Evolutionary conservation across 805 yeast species (phyloP).

Genomic region (Wickerhamia fluorescens): DNA sequence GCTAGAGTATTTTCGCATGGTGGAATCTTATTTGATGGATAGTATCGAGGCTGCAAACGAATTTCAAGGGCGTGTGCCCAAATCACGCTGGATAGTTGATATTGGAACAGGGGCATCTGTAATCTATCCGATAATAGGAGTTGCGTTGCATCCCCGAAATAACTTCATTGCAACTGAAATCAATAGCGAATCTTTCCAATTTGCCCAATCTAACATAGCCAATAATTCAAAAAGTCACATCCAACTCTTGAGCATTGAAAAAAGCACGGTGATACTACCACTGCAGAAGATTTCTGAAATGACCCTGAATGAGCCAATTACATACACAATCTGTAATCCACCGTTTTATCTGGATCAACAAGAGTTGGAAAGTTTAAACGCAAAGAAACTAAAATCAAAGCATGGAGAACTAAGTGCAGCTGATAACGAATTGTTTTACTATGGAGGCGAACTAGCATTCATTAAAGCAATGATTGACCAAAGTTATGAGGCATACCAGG

Average conservation of each 20-base stretch:
- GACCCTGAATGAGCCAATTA: constrained; percentile 1
- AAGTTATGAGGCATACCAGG: constrained; percentile 1
- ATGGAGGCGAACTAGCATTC: constrained; percentile 14
- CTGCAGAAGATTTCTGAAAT: not conserved
- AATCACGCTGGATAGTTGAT: constrained; percentile 8
- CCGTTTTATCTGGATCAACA: constrained; percentile 11
- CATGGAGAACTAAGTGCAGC: constrained; percentile 6
- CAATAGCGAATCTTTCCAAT: constrained; percentile 6
- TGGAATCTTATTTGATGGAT: constrained; percentile 7
- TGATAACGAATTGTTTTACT: constrained; percentile 7
- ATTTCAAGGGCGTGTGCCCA: no score
- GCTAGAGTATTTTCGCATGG: constrained; percentile 10
- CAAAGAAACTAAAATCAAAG: constrained; percentile 3
- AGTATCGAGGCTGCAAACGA: not conserved
- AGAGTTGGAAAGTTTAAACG: constrained; percentile 5
- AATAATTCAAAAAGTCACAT: no score
- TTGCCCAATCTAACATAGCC: no score
- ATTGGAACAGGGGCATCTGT: constrained; percentile 17
- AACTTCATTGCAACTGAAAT: constrained; percentile 13
- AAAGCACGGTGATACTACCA: no score
- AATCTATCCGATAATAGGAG: constrained; percentile 11
- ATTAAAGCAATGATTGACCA: constrained; percentile 9
- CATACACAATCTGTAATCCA: constrained; percentile 15
- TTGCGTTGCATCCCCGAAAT: no score
- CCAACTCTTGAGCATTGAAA: not conserved